These are phyloP conservation scores for Colletotrichum echinochloae DNA, from an alignment of 2,329 filamentous ascomycete genomes.

Conservation along the genomic window DNA sequence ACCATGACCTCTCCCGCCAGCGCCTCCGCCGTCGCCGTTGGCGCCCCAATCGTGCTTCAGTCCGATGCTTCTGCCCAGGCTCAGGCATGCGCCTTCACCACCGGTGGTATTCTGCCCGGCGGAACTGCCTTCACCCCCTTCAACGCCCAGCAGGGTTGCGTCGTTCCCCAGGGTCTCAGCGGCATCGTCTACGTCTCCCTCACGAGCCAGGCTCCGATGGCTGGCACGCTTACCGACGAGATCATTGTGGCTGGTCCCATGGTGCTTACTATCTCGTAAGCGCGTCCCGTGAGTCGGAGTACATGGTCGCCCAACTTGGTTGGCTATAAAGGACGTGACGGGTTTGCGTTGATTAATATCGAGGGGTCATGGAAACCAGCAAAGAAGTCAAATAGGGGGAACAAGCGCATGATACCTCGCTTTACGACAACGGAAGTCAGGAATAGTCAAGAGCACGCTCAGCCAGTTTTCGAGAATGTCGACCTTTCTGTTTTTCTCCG, in stretches of 20 bases:
- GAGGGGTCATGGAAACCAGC: slow-evolving; percentile 22
- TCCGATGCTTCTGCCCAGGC: slow-evolving; percentile 63
- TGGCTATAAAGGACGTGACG: slow-evolving; percentile 27
- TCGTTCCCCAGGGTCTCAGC: slow-evolving; percentile 70
- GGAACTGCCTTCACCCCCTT: slow-evolving; percentile 72
- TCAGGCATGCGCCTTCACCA: slow-evolving; percentile 75
- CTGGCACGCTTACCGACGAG: slow-evolving; percentile 67
- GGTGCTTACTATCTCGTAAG: slow-evolving; percentile 65
- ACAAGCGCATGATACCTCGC: slow-evolving; percentile 30
- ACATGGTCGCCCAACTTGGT: background rate
- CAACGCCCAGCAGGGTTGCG: slow-evolving; percentile 65
- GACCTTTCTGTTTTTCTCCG: slow-evolving; percentile 37
- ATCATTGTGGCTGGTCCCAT: slow-evolving; percentile 75
- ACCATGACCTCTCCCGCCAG: slow-evolving; percentile 61
- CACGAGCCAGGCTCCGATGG: slow-evolving; percentile 64
- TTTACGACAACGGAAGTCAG: slow-evolving; percentile 30
- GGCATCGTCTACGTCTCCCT: slow-evolving; percentile 77
- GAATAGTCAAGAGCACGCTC: slow-evolving; percentile 31
- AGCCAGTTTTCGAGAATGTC: slow-evolving; percentile 39
- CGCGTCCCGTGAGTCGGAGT: slow-evolving; percentile 9
- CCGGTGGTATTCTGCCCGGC: slow-evolving; percentile 66
- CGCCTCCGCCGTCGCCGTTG: slow-evolving; percentile 56
- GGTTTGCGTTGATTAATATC: slow-evolving; percentile 35
- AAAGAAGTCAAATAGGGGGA: background rate
- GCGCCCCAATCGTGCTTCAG: slow-evolving; percentile 60